Evolutionary conservation across 352 stramenopile species (phyloP), one percentile per base, ranked within the genome.

Genomic region (Pseudoperonospora humuli): DNA sequence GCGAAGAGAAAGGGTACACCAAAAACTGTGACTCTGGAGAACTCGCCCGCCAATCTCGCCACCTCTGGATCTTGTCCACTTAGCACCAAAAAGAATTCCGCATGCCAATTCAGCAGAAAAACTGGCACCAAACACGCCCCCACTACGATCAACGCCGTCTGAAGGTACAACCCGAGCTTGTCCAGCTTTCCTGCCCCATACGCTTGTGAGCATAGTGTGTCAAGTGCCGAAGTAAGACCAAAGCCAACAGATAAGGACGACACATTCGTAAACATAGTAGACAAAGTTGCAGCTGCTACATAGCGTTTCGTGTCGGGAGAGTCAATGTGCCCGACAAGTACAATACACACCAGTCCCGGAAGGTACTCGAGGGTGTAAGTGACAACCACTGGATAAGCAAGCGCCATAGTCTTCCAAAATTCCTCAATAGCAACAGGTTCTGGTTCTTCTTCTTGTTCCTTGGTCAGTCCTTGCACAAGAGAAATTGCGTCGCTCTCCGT

Each of bases 181-280:
- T 67, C 54, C 14, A 67, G 36, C n/a, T 46, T 64, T 13, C 61
- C 60, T 0, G 82, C 78, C 25, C 80, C 79, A 45, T 83, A 78
- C 10, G 79, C 76, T 52, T 87, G 67, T 10, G 75, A 76, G 34
- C 76, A 91, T 2, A 94, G 57, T 34, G 82, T 94, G 55, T 94
- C 82, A 18, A 94, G 63, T 3, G 67, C 82, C 8, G 73, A 85
- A 4, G 79, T 70, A 3, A 93, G 48, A 0, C 75, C 75, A 36
- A 90, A 75, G n/a, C 72, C 75, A 20, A 87, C 69, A 1, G 75
- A 74, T 18, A 90, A 57, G 1, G 70, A 67, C n/a, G 76, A 70
- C 6, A 90, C 61, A 42, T 93, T 89, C 19, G 66, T 84, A 37
- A 86, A 88, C 67, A 80, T 81, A 31, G 64, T 80, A 25, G 70